Conservation (phyloP, 306 rosid genomes). For the Benincasa hispida region DNA sequence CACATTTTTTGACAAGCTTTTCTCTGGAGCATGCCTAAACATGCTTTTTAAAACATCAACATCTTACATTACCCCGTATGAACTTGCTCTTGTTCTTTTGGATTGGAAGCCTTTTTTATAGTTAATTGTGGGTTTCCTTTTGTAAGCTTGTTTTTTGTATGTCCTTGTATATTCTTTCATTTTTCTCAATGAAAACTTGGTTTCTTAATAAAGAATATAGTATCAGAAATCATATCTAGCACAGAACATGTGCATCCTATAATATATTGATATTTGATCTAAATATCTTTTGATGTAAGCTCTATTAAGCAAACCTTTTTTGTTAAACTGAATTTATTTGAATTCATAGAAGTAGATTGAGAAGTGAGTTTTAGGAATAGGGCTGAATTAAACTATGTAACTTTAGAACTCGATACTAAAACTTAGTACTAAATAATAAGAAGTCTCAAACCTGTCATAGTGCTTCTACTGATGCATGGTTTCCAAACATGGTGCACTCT, state of each 20-base stretch:
- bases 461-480: constrained; percentile 48
- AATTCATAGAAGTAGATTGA: background rate
- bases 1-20: background rate
- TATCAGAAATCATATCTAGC: too few relatives aligned
- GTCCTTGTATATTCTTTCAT: too few relatives aligned
- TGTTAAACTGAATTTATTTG: background rate
- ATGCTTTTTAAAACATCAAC: background rate
- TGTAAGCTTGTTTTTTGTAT: too few relatives aligned
- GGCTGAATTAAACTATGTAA: background rate
- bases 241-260: too few relatives aligned
- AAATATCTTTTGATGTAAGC: background rate
- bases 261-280: background rate
- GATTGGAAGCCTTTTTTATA: too few relatives aligned
- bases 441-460: constrained; percentile 35
- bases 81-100: too few relatives aligned
- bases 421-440: background rate
- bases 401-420: background rate
- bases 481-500: constrained; percentile 48
- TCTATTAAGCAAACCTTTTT: background rate
- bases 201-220: too few relatives aligned
- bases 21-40: background rate
- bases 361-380: background rate
- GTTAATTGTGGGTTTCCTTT: too few relatives aligned
- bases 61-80: background rate
- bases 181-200: too few relatives aligned